Conservation (phyloP, 139 green algal species). For the Tetraselmis chui region DNA sequence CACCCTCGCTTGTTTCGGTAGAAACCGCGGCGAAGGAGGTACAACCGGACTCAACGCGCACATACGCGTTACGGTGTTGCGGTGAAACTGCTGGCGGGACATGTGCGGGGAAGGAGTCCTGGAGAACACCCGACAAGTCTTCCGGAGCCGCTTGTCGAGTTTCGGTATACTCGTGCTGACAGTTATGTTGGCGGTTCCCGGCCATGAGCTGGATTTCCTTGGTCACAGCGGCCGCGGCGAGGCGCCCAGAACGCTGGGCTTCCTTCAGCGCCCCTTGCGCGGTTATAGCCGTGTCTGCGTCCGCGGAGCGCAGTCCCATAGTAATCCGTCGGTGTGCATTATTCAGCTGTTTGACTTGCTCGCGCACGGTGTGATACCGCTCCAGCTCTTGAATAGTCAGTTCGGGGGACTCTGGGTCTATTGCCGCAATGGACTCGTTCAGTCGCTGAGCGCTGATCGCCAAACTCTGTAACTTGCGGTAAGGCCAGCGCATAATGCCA, state of each 20-base stretch:
- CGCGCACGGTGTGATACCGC: not conserved
- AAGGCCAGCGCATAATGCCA: not conserved
- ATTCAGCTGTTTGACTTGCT: not conserved
- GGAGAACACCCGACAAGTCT: too few species aligned
- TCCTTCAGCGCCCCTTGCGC: not conserved
- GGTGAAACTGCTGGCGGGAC: too few species aligned
- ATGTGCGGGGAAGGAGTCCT: too few species aligned
- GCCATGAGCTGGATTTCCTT: not conserved
- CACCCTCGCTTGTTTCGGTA: not conserved
- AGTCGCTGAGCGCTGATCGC: not conserved
- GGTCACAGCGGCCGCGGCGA: not conserved
- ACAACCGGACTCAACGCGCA: not conserved
- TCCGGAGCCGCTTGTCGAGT: too few species aligned
- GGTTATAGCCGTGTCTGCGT: not conserved
- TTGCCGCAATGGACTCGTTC: not conserved
- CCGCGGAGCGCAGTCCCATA: not conserved
- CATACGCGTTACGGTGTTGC: too few species aligned
- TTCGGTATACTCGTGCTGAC: too few species aligned
- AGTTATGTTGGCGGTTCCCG: too few species aligned
- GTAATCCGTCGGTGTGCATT: not conserved
- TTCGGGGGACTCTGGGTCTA: not conserved
- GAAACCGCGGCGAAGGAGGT: not conserved
- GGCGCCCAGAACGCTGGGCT: not conserved
- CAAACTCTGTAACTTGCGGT: not conserved
- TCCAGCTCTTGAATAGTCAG: not conserved